These are phyloP conservation scores for Boletus sensibilis DNA, from an alignment of 768 basidiomycete genomes.

Conservation along the genomic window DNA sequence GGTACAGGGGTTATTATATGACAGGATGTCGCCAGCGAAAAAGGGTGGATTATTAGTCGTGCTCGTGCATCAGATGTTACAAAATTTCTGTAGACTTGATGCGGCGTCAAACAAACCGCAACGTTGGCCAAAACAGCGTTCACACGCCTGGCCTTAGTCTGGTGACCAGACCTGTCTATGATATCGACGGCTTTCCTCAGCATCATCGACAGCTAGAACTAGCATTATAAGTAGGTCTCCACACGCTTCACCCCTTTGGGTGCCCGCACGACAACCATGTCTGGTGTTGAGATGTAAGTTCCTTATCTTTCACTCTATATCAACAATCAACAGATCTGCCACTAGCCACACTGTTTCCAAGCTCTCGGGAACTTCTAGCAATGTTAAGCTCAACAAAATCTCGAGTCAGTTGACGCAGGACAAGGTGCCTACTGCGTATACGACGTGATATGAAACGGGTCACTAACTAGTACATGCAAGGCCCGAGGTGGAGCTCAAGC, in stretches of 20 bases:
- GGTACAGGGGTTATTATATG: too few relatives aligned
- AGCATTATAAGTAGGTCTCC: conserved; percentile 16
- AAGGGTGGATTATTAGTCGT: too few relatives aligned
- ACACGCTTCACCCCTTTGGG: neutral
- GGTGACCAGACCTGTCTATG: too few relatives aligned
- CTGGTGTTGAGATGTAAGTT: conserved; percentile 60
- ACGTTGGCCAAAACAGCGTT: neutral
- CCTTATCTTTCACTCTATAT: neutral
- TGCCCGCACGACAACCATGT: conserved; percentile 39
- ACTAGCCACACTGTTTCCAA: conserved; percentile 22
- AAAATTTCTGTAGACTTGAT: too few relatives aligned
- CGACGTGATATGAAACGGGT: neutral
- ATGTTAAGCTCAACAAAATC: conserved; percentile 66
- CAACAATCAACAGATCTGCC: neutral
- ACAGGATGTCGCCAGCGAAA: too few relatives aligned
- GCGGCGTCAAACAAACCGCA: too few relatives aligned
- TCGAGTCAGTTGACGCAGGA: conserved; percentile 74
- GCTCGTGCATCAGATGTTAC: too few relatives aligned
- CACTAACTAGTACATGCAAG: conserved; percentile 29
- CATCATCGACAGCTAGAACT: too few relatives aligned
- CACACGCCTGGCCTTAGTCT: neutral
- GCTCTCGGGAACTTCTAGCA: conserved; percentile 25
- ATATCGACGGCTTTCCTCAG: too few relatives aligned
- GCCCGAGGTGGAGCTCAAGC: conserved; percentile 77
- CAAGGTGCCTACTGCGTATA: conserved; percentile 50